These are phyloP conservation scores for Luffa acutangula DNA, from an alignment of 306 rosid genomes.

Conservation along the genomic window DNA sequence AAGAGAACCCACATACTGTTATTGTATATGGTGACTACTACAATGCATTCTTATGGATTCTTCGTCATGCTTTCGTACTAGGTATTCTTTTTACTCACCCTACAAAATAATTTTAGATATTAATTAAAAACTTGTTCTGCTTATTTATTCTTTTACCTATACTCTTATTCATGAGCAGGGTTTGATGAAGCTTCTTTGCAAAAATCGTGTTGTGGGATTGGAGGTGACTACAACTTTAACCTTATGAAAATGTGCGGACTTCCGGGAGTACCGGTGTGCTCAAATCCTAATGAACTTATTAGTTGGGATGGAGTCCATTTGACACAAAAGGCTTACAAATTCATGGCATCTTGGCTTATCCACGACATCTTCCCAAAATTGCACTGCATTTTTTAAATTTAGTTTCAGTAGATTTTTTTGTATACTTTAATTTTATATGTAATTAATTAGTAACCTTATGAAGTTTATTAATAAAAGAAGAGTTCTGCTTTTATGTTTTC, in stretches of 20 bases:
- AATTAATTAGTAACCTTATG: no score
- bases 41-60: neutral
- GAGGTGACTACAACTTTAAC: neutral
- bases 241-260: neutral
- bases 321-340: slow-evolving; percentile 4
- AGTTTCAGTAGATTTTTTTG: no score
- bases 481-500: no score
- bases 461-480: no score
- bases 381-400: no score
- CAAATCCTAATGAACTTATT: slow-evolving; percentile 4
- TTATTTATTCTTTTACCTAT: no score
- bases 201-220: slow-evolving; percentile 16
- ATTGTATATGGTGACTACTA: neutral
- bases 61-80: neutral
- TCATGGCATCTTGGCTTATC: neutral
- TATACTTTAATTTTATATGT: no score
- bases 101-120: no score
- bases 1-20: neutral
- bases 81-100: neutral
- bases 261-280: slow-evolving; percentile 3
- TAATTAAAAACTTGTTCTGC: no score
- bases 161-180: neutral
- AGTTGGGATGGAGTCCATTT: slow-evolving; percentile 3
- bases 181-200: slow-evolving; percentile 7
- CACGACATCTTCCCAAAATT: no score